Evolutionary conservation across 768 basidiomycete species (phyloP).

Genomic region (Podaxis pistillaris): DNA sequence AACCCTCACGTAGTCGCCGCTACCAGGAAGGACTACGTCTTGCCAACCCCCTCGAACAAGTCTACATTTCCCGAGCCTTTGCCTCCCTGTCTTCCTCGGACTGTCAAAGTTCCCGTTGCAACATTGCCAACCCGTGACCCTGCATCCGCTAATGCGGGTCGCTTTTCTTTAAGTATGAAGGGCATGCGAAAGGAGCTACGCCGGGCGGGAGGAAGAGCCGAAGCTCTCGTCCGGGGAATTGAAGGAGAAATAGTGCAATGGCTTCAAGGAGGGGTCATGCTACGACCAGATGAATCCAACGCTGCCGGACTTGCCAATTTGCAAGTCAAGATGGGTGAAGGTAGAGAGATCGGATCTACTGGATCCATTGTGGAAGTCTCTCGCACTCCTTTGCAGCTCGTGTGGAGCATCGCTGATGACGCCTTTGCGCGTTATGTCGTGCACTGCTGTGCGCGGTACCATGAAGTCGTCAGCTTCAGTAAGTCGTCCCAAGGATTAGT

Average conservation of each 20-base stretch:
- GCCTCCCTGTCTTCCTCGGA: constrained; percentile 67
- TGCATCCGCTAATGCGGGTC: constrained; percentile 62
- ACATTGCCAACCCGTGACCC: constrained; percentile 43
- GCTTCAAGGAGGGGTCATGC: constrained; percentile 58
- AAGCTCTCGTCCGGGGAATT: constrained; percentile 64
- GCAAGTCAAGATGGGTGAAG: constrained; percentile 23
- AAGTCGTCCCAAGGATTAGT: constrained; percentile 26
- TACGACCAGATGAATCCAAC: constrained; percentile 43
- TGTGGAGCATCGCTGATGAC: constrained; percentile 73
- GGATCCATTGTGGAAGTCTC: constrained; percentile 63
- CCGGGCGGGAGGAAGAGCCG: constrained; percentile 54
- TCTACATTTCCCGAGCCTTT: constrained; percentile 78
- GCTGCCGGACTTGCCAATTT: constrained; percentile 19
- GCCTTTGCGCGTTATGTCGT: constrained; percentile 78
- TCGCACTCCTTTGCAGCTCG: constrained; percentile 61
- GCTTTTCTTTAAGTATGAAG: constrained; percentile 74
- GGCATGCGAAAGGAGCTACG: constrained; percentile 72
- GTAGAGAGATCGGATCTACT: constrained; percentile 48
- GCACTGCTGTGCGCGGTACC: constrained; percentile 79
- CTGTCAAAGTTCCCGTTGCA: constrained; percentile 47
- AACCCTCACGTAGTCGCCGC: constrained; percentile 75
- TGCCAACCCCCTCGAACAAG: constrained; percentile 40
- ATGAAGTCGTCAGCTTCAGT: constrained; percentile 83
- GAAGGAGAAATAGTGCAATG: constrained; percentile 64
- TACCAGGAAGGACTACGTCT: constrained; percentile 50